Evolutionary conservation across 108 stramenopile species (phyloP), one percentile per base, ranked within the genome.

Genomic region (Schizochytrium sp.): DNA sequence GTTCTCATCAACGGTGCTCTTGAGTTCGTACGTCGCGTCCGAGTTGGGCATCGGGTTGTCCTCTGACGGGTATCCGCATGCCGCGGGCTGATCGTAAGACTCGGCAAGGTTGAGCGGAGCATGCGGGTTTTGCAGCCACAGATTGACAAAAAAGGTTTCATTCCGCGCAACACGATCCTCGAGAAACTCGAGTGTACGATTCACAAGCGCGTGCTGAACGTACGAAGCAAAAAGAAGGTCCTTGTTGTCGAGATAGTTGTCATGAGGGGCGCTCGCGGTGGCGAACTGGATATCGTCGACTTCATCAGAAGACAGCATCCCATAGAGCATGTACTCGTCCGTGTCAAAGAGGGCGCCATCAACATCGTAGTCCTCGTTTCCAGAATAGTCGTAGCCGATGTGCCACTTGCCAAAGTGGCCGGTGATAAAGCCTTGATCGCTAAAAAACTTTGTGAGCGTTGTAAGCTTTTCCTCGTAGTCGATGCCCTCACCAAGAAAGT

Each of bases 351-450:
- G n/a, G 4, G 76, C 76, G n/a, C 76, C 76, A 53, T 6, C 76
- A 6, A 53, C 51, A 34, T 83, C 23, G 51, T 83, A 83, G 25
- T 83, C 76, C 4, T 83, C 76, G 23, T 83, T 47, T 0, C 28
- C 51, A 23, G 76, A 53, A 4, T 83, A 83, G 76, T 83, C 76
- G 76, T 83, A 83, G 23, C 76, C 76, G 43, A 83, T 53, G 4
- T 83, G 76, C 76, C 76, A 83, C 23, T 83, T 83, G 45, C 76
- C 76, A 83, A 83, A 83, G 76, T 83, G 76, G 25, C 76, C 76
- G 6, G 76, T 83, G 12, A 83, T 45, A 23, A 53, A 83, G 5
- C 4, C 4, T 53, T 83, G 45, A 8, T 83, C 76, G 51, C 23
- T 10, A 5, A 83, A 83, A 53, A 83, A 83, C 12, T 23, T 12